Evolutionary conservation across 306 rosid species (phyloP).

Genomic region (Cucurbita argyrosperma): DNA sequence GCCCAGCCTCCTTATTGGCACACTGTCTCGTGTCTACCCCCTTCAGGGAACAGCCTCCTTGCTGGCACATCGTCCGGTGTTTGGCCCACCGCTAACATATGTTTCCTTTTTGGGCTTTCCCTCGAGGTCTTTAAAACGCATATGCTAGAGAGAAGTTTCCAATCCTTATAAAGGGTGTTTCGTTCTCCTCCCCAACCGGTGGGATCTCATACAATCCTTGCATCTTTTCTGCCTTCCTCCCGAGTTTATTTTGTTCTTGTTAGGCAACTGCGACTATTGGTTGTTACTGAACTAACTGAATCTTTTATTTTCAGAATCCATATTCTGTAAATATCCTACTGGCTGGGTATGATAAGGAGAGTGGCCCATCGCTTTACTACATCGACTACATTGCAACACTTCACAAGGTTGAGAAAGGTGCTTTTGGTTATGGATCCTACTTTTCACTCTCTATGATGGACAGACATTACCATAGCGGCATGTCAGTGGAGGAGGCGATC

Average conservation of each 20-base stretch:
- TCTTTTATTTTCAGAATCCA: slow-evolving; percentile 46
- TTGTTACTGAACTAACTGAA: neutral
- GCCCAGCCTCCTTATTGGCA: too few relatives aligned
- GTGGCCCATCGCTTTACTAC: slow-evolving; percentile 68
- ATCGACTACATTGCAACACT: slow-evolving; percentile 86
- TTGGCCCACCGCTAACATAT: too few relatives aligned
- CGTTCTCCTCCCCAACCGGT: too few relatives aligned
- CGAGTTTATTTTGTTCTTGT: neutral
- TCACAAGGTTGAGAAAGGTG: slow-evolving; percentile 94
- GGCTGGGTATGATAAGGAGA: slow-evolving; percentile 85
- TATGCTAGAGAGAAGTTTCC: too few relatives aligned
- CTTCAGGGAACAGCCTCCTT: too few relatives aligned
- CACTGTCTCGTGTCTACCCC: too few relatives aligned
- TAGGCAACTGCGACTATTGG: neutral
- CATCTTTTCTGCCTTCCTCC: neutral
- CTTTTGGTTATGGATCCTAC: slow-evolving; percentile 87
- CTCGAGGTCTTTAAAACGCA: too few relatives aligned
- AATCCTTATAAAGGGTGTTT: too few relatives aligned
- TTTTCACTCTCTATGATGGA: slow-evolving; percentile 86
- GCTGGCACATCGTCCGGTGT: too few relatives aligned
- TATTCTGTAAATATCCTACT: slow-evolving; percentile 73
- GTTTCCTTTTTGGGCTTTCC: too few relatives aligned
- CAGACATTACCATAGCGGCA: slow-evolving; percentile 68
- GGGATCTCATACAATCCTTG: neutral
- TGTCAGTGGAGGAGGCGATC: slow-evolving; percentile 70